Evolutionary conservation across 2,329 filamentous ascomycete species (phyloP).

Genomic region (Byssochlamys sp.): DNA sequence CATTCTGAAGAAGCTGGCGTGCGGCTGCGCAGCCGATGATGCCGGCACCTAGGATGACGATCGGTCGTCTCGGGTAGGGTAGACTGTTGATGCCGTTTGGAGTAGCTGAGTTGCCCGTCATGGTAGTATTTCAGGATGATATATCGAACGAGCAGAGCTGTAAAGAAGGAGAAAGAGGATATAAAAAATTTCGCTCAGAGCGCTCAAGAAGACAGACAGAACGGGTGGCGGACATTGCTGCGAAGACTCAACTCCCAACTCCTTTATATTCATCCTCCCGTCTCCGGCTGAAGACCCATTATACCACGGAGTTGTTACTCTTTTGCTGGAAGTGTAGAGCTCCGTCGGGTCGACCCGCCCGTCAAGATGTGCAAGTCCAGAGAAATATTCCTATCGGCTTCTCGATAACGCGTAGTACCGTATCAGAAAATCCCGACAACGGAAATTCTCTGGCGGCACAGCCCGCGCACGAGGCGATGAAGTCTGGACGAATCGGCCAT

Average conservation of each 20-base stretch:
- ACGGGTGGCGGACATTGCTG: slow-evolving; percentile 6
- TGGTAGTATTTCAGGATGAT: neutral
- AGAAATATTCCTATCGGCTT: neutral
- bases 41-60: slow-evolving; percentile 30
- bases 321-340: neutral
- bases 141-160: neutral
- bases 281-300: neutral
- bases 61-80: slow-evolving; percentile 24
- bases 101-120: neutral
- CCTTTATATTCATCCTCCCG: neutral
- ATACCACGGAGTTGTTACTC: neutral
- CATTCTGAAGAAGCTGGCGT: slow-evolving; percentile 24
- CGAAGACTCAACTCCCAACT: neutral
- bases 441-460: neutral
- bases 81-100: slow-evolving; percentile 12
- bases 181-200: neutral
- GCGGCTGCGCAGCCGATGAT: slow-evolving; percentile 33
- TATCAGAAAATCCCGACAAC: neutral
- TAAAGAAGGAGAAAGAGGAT: neutral
- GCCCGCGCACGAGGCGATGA: neutral
- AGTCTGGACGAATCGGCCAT: neutral
- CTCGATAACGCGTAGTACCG: neutral
- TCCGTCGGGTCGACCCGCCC: neutral
- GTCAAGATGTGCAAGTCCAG: neutral
- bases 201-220: slow-evolving; percentile 1